Evolutionary conservation across 1,284 basidiomycete species (phyloP).

Genomic region (Malassezia japonica): DNA sequence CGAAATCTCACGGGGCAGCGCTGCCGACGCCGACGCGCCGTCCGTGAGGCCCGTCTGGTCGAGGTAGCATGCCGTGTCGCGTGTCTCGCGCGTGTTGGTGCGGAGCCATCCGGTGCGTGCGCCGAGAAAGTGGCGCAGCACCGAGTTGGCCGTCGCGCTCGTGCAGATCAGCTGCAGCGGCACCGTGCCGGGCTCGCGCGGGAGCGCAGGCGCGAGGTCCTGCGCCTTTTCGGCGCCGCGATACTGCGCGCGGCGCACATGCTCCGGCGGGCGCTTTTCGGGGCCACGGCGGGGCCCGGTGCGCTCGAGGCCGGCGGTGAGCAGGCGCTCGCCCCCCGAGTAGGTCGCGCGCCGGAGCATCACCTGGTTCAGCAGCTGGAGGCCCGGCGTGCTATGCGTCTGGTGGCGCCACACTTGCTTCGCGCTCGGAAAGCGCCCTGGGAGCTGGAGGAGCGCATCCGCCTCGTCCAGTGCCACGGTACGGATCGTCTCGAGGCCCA

Average conservation of each 20-base stretch:
- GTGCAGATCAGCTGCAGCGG: slow-evolving; percentile 39
- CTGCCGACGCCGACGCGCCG: slow-evolving; percentile 14
- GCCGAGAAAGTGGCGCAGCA: slow-evolving; percentile 43
- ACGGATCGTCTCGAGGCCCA: slow-evolving; percentile 31
- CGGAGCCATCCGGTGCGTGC: slow-evolving; percentile 45
- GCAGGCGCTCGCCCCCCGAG: slow-evolving; percentile 33
- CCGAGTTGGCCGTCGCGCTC: slow-evolving; percentile 44
- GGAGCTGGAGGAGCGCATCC: slow-evolving; percentile 40
- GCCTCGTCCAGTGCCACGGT: slow-evolving; percentile 44
- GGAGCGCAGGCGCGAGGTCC: slow-evolving; percentile 19
- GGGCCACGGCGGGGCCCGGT: slow-evolving; percentile 20
- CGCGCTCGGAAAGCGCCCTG: slow-evolving; percentile 36
- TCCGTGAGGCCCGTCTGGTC: slow-evolving; percentile 40
- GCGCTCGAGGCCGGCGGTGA: slow-evolving; percentile 36
- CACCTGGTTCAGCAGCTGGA: slow-evolving; percentile 31
- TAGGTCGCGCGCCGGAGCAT: slow-evolving; percentile 33
- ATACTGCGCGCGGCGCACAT: slow-evolving; percentile 30
- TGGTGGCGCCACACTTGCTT: slow-evolving; percentile 38
- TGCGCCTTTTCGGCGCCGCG: slow-evolving; percentile 21
- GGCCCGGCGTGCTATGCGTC: slow-evolving; percentile 35
- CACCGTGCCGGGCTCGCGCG: slow-evolving; percentile 17
- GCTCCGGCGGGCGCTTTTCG: slow-evolving; percentile 30
- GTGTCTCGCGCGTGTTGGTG: slow-evolving; percentile 27
- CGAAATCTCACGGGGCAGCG: slow-evolving; percentile 29
- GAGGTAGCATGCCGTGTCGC: slow-evolving; percentile 34